phyloP scores from a whole-genome alignment of 2,329 filamentous ascomycete genomes.

The Geosmithia morbida region DNA sequence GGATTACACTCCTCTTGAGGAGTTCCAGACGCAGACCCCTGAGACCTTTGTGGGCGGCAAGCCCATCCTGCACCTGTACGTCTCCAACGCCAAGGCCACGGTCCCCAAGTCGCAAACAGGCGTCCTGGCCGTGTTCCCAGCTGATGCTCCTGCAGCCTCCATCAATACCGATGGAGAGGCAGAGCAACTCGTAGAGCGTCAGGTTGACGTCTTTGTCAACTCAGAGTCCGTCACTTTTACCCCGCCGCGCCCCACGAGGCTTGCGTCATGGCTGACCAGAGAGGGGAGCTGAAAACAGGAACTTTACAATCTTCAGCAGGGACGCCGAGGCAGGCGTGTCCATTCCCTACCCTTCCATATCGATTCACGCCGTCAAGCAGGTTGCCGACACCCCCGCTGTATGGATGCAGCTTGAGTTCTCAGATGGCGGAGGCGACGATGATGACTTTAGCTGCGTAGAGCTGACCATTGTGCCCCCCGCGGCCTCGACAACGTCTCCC shows the following conservation, averaged over 20 bases:
- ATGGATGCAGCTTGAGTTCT: slow-evolving; percentile 55
- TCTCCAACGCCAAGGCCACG: slow-evolving; percentile 40
- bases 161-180: slow-evolving; percentile 14
- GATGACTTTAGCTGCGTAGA: slow-evolving; percentile 55
- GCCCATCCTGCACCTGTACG: slow-evolving; percentile 54
- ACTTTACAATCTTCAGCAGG: slow-evolving; percentile 49
- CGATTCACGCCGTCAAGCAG: slow-evolving; percentile 60
- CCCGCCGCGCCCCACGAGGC: background rate
- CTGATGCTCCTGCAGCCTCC: slow-evolving; percentile 17
- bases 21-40: slow-evolving; percentile 61
- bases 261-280: background rate
- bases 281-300: slow-evolving; percentile 10
- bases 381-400: slow-evolving; percentile 32
- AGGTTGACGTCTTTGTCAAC: slow-evolving; percentile 41
- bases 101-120: slow-evolving; percentile 39
- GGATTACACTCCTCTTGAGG: slow-evolving; percentile 49
- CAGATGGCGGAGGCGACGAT: slow-evolving; percentile 40
- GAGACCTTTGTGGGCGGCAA: slow-evolving; percentile 57
- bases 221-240: slow-evolving; percentile 32
- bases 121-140: slow-evolving; percentile 37
- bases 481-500: slow-evolving; percentile 1
- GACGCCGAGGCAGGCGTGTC: slow-evolving; percentile 43
- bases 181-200: slow-evolving; percentile 26
- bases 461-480: slow-evolving; percentile 46
- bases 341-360: slow-evolving; percentile 62